A percentile compares a stretch with the other conserved stretches of the same genome.
phyloP scores from a whole-genome alignment of 768 basidiomycete species.

The Leucogyrophana mollusca region DNA sequence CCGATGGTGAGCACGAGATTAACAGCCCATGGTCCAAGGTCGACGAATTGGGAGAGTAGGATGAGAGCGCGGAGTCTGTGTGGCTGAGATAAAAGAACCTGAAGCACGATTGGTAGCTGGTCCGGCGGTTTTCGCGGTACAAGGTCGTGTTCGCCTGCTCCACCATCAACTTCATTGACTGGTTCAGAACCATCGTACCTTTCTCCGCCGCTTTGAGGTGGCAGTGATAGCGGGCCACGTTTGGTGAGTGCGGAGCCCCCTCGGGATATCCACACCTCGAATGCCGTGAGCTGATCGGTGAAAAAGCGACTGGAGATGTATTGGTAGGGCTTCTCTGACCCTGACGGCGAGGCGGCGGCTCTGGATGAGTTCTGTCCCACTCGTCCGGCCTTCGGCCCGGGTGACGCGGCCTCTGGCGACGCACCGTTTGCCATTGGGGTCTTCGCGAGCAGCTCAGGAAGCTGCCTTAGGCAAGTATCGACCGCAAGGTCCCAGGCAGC shows the following conservation, averaged over 20 bases:
- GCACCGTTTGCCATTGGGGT: slow-evolving; percentile 19
- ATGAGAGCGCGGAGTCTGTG: slow-evolving; percentile 95
- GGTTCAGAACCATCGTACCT: slow-evolving; percentile 17
- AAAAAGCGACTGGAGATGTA: slow-evolving; percentile 93
- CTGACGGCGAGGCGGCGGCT: slow-evolving; percentile 22
- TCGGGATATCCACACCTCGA: slow-evolving; percentile 97
- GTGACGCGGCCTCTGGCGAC: slow-evolving; percentile 18
- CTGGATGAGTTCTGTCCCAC: slow-evolving; percentile 17
- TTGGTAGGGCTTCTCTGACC: slow-evolving; percentile 50
- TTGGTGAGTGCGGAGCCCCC: slow-evolving; percentile 84
- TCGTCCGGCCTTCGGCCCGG: slow-evolving; percentile 8
- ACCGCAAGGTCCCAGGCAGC: slow-evolving; percentile 97
- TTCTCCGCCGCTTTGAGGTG: slow-evolving; percentile 40
- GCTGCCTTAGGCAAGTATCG: slow-evolving; percentile 88
- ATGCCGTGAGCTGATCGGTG: slow-evolving; percentile 93
- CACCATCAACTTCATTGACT: slow-evolving; percentile 10
- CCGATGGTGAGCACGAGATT: slow-evolving; percentile 94
- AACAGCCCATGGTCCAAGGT: slow-evolving; percentile 98
- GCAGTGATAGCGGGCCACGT: slow-evolving; percentile 72
- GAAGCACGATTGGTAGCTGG: slow-evolving; percentile 95
- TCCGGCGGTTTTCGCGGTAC: slow-evolving; percentile 92
- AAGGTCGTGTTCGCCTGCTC: slow-evolving; percentile 39
- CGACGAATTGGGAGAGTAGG: slow-evolving; percentile 94
- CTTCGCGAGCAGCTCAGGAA: slow-evolving; percentile 75
- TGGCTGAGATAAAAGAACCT: slow-evolving; percentile 94